Percentiles rank a stretch among this genome's conserved stretches.
phyloP scores from a whole-genome alignment of 1,284 basidiomycete species.

The Tilletia caries region DNA sequence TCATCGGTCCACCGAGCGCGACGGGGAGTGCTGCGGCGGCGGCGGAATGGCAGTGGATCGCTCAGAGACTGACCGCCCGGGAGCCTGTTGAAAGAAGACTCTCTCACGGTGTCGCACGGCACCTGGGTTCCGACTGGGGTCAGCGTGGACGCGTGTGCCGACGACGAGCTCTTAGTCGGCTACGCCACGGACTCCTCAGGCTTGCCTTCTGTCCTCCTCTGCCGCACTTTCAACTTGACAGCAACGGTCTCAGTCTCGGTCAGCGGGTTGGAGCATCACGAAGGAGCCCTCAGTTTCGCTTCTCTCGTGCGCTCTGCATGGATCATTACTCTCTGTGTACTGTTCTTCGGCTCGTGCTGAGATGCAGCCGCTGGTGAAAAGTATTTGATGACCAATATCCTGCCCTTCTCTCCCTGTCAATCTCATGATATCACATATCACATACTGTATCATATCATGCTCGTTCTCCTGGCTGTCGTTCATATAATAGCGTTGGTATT shows the following conservation, averaged over 20 bases:
- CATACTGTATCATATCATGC: too few relatives aligned
- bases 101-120: conserved; percentile 10
- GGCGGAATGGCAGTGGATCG: too few relatives aligned
- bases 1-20: too few relatives aligned
- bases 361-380: too few relatives aligned
- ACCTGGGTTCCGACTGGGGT: neutral
- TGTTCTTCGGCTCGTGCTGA: conserved; percentile 9
- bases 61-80: too few relatives aligned
- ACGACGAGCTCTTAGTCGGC: conserved; percentile 21
- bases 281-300: neutral
- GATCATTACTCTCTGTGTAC: neutral
- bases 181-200: conserved; percentile 14
- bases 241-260: neutral
- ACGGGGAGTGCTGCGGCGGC: too few relatives aligned
- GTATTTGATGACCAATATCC: too few relatives aligned
- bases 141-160: conserved; percentile 16
- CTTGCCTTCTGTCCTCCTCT: conserved; percentile 17
- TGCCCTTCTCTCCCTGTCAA: too few relatives aligned
- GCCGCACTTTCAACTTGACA: neutral
- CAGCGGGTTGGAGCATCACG: neutral
- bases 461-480: too few relatives aligned
- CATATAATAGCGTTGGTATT: too few relatives aligned
- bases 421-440: too few relatives aligned
- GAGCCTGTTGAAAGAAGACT: too few relatives aligned
- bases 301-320: neutral